Base-by-base conservation (phyloP, 257 asterid genomes). In the Orobanche coerulescens region DNA sequence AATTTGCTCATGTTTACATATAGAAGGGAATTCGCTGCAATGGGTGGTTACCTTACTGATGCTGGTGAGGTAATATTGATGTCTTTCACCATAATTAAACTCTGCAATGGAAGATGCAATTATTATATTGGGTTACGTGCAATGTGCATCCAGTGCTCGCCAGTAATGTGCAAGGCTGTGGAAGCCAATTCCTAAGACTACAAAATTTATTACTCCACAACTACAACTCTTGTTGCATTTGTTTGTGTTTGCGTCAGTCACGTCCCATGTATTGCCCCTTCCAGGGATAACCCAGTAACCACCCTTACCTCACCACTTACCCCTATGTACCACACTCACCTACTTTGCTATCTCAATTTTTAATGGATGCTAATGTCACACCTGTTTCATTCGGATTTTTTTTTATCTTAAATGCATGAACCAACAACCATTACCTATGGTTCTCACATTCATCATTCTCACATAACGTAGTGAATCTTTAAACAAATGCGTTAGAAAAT, bases 21-120 rank as follows among this genome's bases (percentile, higher is more conserved):
- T 73, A 81, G 90, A 81, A 84, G 84, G 73, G 98, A 92, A 79
- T 92, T 92, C 71, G 42, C 85, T 18, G 82, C 83, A 67, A 86
- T 92, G 95, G 98, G 98, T 71, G 98, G 97, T 78, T 92, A 88
- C 77, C 94, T 92, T 64, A 92, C 97, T 30, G 95, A 88, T 68
- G 95, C 95, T 56, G 97, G 98, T 60, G 98, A 92, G 95, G 98
- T 92, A 88, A 84, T 75, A 40, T 77, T n/a, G 49, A 34, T 51
- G 58, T 67, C 63, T 68, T 66, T 63, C 61, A 24, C n/a, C 64
- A 48, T 28, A 25, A 20, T 40, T 58, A 33, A 22, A 24, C 36
- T 57, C 52, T 26, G 61, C 59, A 43, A 15, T 57, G 26, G 19
- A 43, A 9, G 43, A 49, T 68, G 14, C 18, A 22, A 51, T 70